These are phyloP conservation scores for Cercophora samala DNA, from an alignment of 495 filamentous ascomycete genomes.

Conservation along the genomic window DNA sequence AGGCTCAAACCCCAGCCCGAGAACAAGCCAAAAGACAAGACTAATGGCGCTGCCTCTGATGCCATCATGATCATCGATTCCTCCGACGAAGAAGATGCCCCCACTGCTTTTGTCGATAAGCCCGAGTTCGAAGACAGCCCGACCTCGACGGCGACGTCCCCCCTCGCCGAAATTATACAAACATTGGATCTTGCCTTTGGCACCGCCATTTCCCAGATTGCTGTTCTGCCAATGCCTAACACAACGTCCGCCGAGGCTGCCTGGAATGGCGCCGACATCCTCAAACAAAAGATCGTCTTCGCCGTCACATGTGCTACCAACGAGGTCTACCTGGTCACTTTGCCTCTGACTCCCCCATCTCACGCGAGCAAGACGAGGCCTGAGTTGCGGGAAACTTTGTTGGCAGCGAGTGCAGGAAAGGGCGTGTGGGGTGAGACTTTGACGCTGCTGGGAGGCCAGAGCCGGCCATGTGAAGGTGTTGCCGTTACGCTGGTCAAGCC, in stretches of 20 bases:
- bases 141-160: slow-evolving; percentile 40
- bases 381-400: slow-evolving; percentile 44
- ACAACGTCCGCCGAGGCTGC: slow-evolving; percentile 45
- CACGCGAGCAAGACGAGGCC: slow-evolving; percentile 51
- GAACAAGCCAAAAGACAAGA: slow-evolving; percentile 31
- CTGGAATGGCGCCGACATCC: slow-evolving; percentile 57
- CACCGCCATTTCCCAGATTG: slow-evolving; percentile 57
- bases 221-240: slow-evolving; percentile 53
- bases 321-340: slow-evolving; percentile 62
- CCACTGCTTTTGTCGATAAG: slow-evolving; percentile 39
- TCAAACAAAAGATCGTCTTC: slow-evolving; percentile 65
- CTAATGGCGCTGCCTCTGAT: slow-evolving; percentile 48
- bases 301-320: slow-evolving; percentile 67
- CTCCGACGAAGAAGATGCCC: slow-evolving; percentile 66
- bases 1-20: slow-evolving; percentile 49
- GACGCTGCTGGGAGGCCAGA: slow-evolving; percentile 55
- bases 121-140: slow-evolving; percentile 48
- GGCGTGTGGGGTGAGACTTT: slow-evolving; percentile 62
- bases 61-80: slow-evolving; percentile 76
- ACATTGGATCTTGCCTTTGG: slow-evolving; percentile 66
- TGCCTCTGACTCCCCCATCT: slow-evolving; percentile 74
- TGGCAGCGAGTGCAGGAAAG: slow-evolving; percentile 46
- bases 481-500: slow-evolving; percentile 61
- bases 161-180: slow-evolving; percentile 53
- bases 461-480: slow-evolving; percentile 59